These are phyloP conservation scores for Avena sativa DNA, from an alignment of 176 grass and related monocot species.

Conservation along the genomic window DNA sequence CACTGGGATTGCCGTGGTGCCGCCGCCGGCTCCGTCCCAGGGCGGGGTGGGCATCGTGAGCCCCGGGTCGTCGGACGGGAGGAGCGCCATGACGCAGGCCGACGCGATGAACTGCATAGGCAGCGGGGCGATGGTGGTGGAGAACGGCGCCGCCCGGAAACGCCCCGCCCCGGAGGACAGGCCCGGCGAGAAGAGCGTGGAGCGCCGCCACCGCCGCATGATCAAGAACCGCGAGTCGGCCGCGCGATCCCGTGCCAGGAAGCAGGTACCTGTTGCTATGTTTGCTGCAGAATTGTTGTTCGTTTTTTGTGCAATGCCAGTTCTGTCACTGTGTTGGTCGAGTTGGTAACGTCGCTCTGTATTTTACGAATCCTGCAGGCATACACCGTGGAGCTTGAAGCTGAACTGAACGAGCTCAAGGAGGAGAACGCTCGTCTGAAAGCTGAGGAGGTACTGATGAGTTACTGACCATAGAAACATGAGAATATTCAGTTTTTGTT, in stretches of 20 bases:
- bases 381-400: slow-evolving; percentile 90
- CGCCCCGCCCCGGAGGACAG: slow-evolving; percentile 42
- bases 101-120: slow-evolving; percentile 54
- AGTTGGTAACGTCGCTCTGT: not conserved
- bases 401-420: slow-evolving; percentile 85
- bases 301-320: not conserved
- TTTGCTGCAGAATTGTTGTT: not conserved
- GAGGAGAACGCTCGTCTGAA: slow-evolving; percentile 81
- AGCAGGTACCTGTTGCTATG: slow-evolving; percentile 56
- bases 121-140: slow-evolving; percentile 23
- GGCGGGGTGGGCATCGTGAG: slow-evolving; percentile 38
- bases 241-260: slow-evolving; percentile 80
- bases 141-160: slow-evolving; percentile 47
- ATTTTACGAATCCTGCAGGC: slow-evolving; percentile 49
- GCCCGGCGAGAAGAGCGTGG: slow-evolving; percentile 65
- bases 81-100: slow-evolving; percentile 54
- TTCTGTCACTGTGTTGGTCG: not conserved
- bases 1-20: slow-evolving; percentile 34
- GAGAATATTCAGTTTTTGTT: not conserved
- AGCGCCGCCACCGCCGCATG: slow-evolving; percentile 88
- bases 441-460: slow-evolving; percentile 63
- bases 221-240: slow-evolving; percentile 96
- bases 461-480: not conserved
- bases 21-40: slow-evolving; percentile 34
- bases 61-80: slow-evolving; percentile 61